phyloP scores from a whole-genome alignment of 2,329 filamentous ascomycete species.

The Aspergillus terreus region DNA sequence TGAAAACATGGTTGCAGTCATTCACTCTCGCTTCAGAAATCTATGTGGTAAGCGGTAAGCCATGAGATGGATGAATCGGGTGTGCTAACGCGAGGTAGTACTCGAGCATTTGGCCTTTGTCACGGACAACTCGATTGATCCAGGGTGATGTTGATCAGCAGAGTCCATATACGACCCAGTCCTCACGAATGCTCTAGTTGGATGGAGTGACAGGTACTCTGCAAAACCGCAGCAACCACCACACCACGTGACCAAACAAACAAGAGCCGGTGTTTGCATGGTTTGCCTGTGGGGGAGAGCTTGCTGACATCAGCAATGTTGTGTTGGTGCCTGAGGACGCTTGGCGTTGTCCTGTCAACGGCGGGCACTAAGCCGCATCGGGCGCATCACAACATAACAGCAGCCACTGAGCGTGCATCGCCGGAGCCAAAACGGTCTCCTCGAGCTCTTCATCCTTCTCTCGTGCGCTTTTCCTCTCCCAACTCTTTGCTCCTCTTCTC shows the following conservation, averaged over 20 bases:
- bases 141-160: too few species aligned
- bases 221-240: background rate
- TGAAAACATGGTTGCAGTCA: too few species aligned
- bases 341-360: constrained; percentile 39
- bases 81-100: too few species aligned
- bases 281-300: constrained; percentile 9
- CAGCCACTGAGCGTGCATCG: constrained; percentile 30
- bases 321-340: constrained; percentile 6
- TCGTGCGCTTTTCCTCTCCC: constrained; percentile 14
- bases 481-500: constrained; percentile 14
- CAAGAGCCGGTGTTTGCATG: constrained; percentile 7
- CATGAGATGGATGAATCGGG: too few species aligned
- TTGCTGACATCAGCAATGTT: constrained; percentile 13
- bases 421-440: constrained; percentile 30
- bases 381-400: constrained; percentile 39
- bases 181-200: background rate
- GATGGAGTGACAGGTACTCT: background rate
- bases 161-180: background rate
- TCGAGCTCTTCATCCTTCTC: constrained; percentile 23
- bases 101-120: too few species aligned
- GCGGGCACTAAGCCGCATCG: constrained; percentile 26
- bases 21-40: too few species aligned
- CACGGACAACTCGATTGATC: too few species aligned
- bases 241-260: background rate
- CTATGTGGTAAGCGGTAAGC: too few species aligned